Base-by-base conservation (phyloP, 1,284 basidiomycete genomes). In the Coniferiporia sulphurascens region DNA sequence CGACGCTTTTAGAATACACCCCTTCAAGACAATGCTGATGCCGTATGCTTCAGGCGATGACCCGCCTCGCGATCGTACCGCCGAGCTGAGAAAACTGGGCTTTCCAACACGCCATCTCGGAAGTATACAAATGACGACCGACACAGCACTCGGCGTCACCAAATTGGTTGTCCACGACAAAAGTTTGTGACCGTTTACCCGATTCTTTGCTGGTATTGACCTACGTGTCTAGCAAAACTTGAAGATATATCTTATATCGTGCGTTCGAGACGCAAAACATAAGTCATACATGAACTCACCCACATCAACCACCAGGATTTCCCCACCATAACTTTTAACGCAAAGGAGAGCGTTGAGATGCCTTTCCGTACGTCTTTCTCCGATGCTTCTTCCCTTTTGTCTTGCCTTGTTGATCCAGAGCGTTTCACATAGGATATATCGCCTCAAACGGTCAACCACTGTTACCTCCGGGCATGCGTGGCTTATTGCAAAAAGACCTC, bases 101-200 rank as follows among this genome's bases (percentile, higher is more conserved):
- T 98, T 97, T 70, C 91, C 93, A 0, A 83, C 81, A 3, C 81
- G 95, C 27, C 91, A 91, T 71, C 78, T 97, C 4, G 93, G 92
- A 0, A 77, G 83, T 1, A 78, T 94, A 1, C 97, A 99, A 72
- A 99, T 99, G 96, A 98, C 96, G 27, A 99, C 96, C 0, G 96
- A 99, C 71, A 98, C 96, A 0, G 96, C 96, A 0, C 78, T 98
- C 0, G 93, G 91, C 7, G 95, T 98, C 5, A 95, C 93, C 0
- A 98, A 96, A 71, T 73, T 84, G 1, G 89, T 97, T 13, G 88
- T 95, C 0, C 77, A 90, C 62, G 93, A 97, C 70, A 81, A 84
- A 69, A 74, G 87, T 87, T 63, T 66, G 79, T 71, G 19, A 0
- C n/a, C 46, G 3, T 3, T n/a, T 32, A 49, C 48, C 19, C 15